phyloP scores from a whole-genome alignment of 2,329 filamentous ascomycete species.

The Monilinia fructicola region DNA sequence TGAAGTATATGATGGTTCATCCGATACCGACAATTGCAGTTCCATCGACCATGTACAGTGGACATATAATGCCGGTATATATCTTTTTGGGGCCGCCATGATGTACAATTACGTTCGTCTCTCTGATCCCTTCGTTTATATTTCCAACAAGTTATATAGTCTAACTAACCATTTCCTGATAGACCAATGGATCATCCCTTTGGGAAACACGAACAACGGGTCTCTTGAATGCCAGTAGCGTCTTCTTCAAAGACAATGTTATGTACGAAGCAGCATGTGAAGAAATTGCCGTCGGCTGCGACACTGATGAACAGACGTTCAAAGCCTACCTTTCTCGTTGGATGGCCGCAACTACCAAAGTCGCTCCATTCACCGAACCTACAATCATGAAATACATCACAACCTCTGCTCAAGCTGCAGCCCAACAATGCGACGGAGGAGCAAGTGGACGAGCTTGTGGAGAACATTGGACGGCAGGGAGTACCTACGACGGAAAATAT shows the following conservation, averaged over 20 bases:
- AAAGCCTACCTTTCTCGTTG: conserved; percentile 62
- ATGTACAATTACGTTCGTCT: conserved; percentile 48
- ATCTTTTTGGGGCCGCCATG: conserved; percentile 57
- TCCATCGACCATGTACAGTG: conserved; percentile 61
- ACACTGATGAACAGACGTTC: conserved; percentile 61
- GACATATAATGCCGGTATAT: conserved; percentile 66
- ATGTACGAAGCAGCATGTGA: conserved; percentile 67
- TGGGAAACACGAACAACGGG: conserved; percentile 60
- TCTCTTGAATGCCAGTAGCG: conserved; percentile 51
- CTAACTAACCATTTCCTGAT: conserved; percentile 19
- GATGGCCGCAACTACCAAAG: conserved; percentile 62
- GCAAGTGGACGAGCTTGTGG: conserved; percentile 59
- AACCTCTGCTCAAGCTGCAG: conserved; percentile 57
- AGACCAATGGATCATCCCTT: conserved; percentile 38
- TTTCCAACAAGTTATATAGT: not conserved
- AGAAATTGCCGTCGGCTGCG: conserved; percentile 53
- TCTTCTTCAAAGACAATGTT: conserved; percentile 58
- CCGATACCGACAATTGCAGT: conserved; percentile 57
- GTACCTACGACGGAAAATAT: conserved; percentile 56
- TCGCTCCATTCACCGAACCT: conserved; percentile 58
- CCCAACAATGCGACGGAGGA: conserved; percentile 48
- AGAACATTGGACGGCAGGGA: conserved; percentile 55
- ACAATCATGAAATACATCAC: conserved; percentile 54
- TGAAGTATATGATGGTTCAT: conserved; percentile 59
- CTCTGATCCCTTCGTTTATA: not conserved